A percentile compares a stretch with the other conserved stretches of the same genome.
These are phyloP conservation scores for Russula virescens DNA, from an alignment of 768 basidiomycete species.

Conservation along the genomic window DNA sequence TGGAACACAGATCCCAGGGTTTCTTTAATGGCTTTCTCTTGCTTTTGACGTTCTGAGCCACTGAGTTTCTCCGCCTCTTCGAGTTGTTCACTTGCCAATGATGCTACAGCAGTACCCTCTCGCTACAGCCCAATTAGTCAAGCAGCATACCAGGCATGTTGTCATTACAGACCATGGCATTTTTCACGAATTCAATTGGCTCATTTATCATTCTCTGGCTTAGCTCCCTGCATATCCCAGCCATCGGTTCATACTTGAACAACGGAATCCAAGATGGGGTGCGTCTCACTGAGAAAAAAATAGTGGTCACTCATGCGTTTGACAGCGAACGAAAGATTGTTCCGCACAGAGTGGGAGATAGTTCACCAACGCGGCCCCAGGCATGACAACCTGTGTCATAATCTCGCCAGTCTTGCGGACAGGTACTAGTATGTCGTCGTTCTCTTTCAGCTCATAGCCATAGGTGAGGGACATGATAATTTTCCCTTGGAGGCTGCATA, in stretches of 20 bases:
- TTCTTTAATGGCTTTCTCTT: background rate
- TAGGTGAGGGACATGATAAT: constrained; percentile 6
- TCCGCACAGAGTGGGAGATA: constrained; percentile 12
- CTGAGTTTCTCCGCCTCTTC: background rate
- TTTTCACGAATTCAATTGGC: constrained; percentile 12
- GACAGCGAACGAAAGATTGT: no score
- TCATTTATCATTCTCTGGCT: background rate
- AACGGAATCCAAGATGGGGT: constrained; percentile 15
- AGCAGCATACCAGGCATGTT: background rate
- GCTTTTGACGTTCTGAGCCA: background rate
- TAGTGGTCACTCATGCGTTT: background rate
- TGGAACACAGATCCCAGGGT: constrained; percentile 1
- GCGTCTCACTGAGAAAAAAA: background rate
- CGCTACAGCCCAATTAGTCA: background rate
- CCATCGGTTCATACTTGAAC: constrained; percentile 5
- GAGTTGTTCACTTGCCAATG: constrained; percentile 1
- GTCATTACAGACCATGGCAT: background rate
- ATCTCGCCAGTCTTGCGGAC: background rate
- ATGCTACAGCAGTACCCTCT: background rate
- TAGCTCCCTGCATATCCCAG: background rate
- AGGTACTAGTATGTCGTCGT: background rate
- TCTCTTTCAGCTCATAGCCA: constrained; percentile 1
- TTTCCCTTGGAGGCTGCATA: background rate
- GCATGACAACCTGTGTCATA: background rate
- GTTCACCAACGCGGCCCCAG: constrained; percentile 2